phyloP scores from a whole-genome alignment of 306 rosid species.

The Lathyrus aphaca region DNA sequence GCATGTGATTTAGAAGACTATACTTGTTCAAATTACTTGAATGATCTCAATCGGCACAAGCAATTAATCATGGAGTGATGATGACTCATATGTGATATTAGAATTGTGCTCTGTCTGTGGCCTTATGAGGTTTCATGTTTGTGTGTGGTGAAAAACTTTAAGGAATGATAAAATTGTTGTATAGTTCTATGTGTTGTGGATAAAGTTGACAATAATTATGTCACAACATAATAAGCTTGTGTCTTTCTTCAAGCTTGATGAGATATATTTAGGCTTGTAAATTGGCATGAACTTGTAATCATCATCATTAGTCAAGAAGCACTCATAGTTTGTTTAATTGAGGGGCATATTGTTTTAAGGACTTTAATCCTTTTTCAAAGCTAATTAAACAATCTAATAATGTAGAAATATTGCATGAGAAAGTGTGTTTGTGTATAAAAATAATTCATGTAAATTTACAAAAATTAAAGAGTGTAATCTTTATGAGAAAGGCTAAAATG shows the following conservation, averaged over 20 bases:
- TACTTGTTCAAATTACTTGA: slow-evolving; percentile 76
- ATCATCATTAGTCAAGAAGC: slow-evolving; percentile 30
- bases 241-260: slow-evolving; percentile 35
- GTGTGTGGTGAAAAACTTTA: slow-evolving; percentile 21
- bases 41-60: slow-evolving; percentile 78
- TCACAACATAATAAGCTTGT: slow-evolving; percentile 29
- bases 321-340: slow-evolving; percentile 15
- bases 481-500: no score
- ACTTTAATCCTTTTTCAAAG: neutral
- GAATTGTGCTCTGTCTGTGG: slow-evolving; percentile 1
- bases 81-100: slow-evolving; percentile 8
- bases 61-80: slow-evolving; percentile 71
- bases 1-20: slow-evolving; percentile 88
- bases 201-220: slow-evolving; percentile 23
- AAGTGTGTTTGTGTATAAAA: neutral
- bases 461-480: neutral
- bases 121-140: slow-evolving; percentile 30
- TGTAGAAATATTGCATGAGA: slow-evolving; percentile 9
- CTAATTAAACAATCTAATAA: slow-evolving; percentile 7
- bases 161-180: slow-evolving; percentile 23
- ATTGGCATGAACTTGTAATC: slow-evolving; percentile 32
- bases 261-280: slow-evolving; percentile 39
- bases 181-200: slow-evolving; percentile 25
- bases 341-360: neutral
- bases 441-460: neutral